Evolutionary conservation across 2,329 filamentous ascomycete genomes (phyloP), one percentile per base, ranked within the genome.

Genomic region (Cercospora nicotianae): DNA sequence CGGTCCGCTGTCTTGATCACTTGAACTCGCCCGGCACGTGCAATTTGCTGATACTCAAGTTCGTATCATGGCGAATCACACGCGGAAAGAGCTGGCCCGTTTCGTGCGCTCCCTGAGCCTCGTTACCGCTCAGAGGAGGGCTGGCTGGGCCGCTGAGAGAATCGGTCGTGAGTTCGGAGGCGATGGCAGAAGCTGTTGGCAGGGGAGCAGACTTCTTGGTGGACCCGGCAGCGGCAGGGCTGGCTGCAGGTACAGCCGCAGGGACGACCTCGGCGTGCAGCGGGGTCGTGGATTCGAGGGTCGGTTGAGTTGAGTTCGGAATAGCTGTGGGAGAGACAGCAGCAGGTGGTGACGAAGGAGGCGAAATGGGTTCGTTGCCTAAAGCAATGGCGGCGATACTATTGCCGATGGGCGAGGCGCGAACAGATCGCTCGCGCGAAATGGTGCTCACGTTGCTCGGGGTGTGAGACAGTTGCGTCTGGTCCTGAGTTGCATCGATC

Each of bases 11-110:
- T 36, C 12, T 36, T 36, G 33, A 36, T 36, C 33, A 36, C 45
- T 63, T 62, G 26, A 75, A 93, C 72, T 89, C 84, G 10, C 90
- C 90, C 3, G 90, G 90, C 18, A 93, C 85, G 75, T 91, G 89
- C 61, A 92, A 79, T 74, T 89, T 85, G 64, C 87, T 88, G 55
- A 91, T 86, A 30, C 79, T 82, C 28, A 83, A 75, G 69, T 83
- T 81, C 5, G 83, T 85, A 62, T 83, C 78, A 51, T 82, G 80
- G 64, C 83, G 76, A 30, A 79, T 73, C 39, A 83, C 76, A 5
- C 85, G 87, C 12, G 84, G 82, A 6, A 83, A 81, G 71, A 85
- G 83, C 58, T 83, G 80, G 13, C 80, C 74, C 58, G 76, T 79
- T 71, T 74, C 73, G 65, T 74, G 75, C 42, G 76, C 76, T n/a